Percentiles rank a stretch among this genome's conserved stretches.
phyloP scores from a whole-genome alignment of 2,329 filamentous ascomycete genomes.

The Macrophomina pseudophaseolina region DNA sequence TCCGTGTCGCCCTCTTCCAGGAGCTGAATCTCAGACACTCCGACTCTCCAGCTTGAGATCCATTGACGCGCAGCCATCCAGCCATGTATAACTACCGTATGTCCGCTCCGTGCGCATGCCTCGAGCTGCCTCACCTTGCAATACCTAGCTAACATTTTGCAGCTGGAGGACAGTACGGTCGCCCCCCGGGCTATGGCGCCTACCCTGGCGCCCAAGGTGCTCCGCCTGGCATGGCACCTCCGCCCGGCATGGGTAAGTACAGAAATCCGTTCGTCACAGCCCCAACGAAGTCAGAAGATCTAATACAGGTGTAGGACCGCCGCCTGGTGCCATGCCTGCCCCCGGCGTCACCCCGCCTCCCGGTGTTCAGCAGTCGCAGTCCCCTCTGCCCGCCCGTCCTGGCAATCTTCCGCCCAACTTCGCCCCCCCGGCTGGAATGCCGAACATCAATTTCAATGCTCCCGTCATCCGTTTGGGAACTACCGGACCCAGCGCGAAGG shows the following conservation, averaged over 20 bases:
- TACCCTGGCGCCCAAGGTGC: constrained; percentile 65
- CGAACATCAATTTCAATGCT: constrained; percentile 97
- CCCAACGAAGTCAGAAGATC: constrained; percentile 10
- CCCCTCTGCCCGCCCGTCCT: constrained; percentile 77
- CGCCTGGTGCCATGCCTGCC: constrained; percentile 67
- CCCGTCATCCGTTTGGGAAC: constrained; percentile 94
- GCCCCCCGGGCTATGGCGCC: constrained; percentile 73
- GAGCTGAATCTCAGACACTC: background rate
- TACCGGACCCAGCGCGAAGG: constrained; percentile 60
- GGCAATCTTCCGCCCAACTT: constrained; percentile 82
- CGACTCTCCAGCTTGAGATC: background rate
- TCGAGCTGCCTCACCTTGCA: constrained; percentile 5
- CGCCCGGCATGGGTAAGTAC: constrained; percentile 79
- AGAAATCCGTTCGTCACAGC: background rate
- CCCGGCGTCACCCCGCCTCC: constrained; percentile 81
- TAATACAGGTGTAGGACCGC: constrained; percentile 61
- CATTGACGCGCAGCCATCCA: constrained; percentile 28
- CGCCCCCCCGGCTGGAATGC: constrained; percentile 87
- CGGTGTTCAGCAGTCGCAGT: constrained; percentile 76
- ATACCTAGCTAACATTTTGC: constrained; percentile 32
- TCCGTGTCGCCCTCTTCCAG: background rate
- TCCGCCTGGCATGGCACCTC: constrained; percentile 73
- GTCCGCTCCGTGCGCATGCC: constrained; percentile 15
- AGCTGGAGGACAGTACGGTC: constrained; percentile 68
- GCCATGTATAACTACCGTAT: constrained; percentile 44